Evolutionary conservation across 2,329 filamentous ascomycete species (phyloP), one percentile per base, ranked within the genome.

Genomic region (Neobulgaria alba): DNA sequence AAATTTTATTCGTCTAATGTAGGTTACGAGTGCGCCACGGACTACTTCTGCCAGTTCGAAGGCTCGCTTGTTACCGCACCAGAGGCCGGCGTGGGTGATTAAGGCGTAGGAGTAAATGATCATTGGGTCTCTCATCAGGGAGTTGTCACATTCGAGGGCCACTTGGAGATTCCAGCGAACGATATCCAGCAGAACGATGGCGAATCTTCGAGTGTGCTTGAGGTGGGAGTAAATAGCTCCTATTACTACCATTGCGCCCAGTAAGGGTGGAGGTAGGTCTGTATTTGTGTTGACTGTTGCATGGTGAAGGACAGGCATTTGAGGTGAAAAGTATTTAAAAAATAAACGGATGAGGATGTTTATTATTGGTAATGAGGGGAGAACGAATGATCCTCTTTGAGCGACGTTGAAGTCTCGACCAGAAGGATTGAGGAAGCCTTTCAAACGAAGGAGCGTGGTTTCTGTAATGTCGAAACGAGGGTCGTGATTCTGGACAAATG

Each of bases 21-120:
- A 47, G 1, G 49, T 51, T 0, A 55, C 41, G 10, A 54, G 36
- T n/a, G 41, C 43, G 4, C 50, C 53, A 21, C 50, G 47, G n/a
- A 50, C 49, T 4, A 46, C 41, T 35, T 55, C 50, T 3, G 48
- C 47, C 10, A 53, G 30, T 33, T 49, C 42, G 30, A 52, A 55
- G n/a, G 50, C 43, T 15, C 49, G 43, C 33, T 53, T 55, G 12
- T 55, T 55, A 3, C 53, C 53, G 29, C 50, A 50, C 53, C 53
- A 55, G 3, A 55, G 30, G 1, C 49, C 53, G 10, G 43, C 36
- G 12, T 53, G 48, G 18, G 49, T 50, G 18, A 55, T 41, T 4
- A 55, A 45, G 31, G 50, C 51, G 42, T 54, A 32, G 10, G 53
- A 41, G 20, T 51, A 50, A 16, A 55, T 53, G 7, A 48, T 53